Percentiles rank a stretch among this genome's conserved stretches.
These are phyloP conservation scores for Penicillium sp. DNA, from an alignment of 2,329 filamentous ascomycete genomes.

Conservation along the genomic window DNA sequence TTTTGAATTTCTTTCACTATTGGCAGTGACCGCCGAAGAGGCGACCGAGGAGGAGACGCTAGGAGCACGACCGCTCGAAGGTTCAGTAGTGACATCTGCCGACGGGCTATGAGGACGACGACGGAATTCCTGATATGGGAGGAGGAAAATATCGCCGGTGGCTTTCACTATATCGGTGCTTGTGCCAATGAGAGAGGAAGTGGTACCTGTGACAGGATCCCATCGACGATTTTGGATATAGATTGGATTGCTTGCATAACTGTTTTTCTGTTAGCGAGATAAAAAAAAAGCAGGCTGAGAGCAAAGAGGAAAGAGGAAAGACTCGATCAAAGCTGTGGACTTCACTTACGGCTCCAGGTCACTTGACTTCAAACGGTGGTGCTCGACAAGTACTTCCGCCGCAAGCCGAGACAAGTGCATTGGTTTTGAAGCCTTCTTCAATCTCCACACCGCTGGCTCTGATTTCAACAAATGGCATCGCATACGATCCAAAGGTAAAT, in stretches of 20 bases:
- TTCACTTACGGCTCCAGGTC: conserved; percentile 2
- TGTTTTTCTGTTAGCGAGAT: neutral
- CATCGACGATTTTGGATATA: conserved; percentile 31
- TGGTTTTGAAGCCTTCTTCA: conserved; percentile 12
- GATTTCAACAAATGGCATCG: conserved; percentile 21
- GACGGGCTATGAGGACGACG: neutral
- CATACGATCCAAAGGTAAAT: conserved; percentile 24
- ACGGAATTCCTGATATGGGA: conserved; percentile 23
- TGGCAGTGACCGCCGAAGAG: neutral
- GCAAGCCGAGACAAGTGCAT: conserved; percentile 22
- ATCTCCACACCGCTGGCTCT: conserved; percentile 31
- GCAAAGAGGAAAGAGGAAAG: no score
- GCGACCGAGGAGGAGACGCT: neutral
- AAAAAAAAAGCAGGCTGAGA: neutral
- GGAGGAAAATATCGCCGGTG: conserved; percentile 20
- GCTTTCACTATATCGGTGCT: conserved; percentile 22
- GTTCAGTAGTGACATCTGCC: neutral
- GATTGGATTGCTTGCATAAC: conserved; percentile 25
- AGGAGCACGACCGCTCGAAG: neutral
- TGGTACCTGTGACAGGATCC: conserved; percentile 29
- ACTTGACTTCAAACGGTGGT: conserved; percentile 15
- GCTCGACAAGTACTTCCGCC: conserved; percentile 19
- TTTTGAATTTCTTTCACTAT: neutral
- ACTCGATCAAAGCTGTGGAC: no score
- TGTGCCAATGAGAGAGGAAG: conserved; percentile 22